Percentiles rank a stretch among this genome's conserved stretches.
phyloP scores from a whole-genome alignment of 768 basidiomycete species.

The Lentinula lateritia region DNA sequence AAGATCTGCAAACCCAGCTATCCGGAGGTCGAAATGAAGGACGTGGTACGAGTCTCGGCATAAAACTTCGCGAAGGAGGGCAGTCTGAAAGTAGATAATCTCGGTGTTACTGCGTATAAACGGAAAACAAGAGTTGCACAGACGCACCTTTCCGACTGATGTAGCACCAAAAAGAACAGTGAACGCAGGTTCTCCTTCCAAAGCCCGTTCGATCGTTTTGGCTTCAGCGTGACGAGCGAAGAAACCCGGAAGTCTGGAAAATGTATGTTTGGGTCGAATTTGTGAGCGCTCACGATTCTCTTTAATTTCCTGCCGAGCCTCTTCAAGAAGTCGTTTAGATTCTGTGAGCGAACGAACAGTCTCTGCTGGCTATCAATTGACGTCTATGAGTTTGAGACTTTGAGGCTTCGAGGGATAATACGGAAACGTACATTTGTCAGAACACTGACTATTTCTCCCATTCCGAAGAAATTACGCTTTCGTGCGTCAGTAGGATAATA shows the following conservation, averaged over 20 bases:
- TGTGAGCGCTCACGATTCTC: conserved; percentile 65
- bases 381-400: background rate
- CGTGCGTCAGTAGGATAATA: conserved; percentile 55
- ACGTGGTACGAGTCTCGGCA: conserved; percentile 67
- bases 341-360: conserved; percentile 78
- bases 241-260: conserved; percentile 72
- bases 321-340: conserved; percentile 68
- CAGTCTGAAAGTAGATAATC: conserved; percentile 42
- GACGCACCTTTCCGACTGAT: conserved; percentile 68
- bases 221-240: conserved; percentile 64
- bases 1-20: conserved; percentile 80
- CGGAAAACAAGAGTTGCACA: background rate
- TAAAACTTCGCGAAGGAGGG: conserved; percentile 73
- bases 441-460: conserved; percentile 74
- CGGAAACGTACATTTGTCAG: conserved; percentile 56
- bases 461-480: conserved; percentile 71
- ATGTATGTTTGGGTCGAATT: conserved; percentile 69
- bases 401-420: background rate
- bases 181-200: conserved; percentile 70
- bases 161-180: conserved; percentile 79
- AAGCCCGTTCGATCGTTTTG: conserved; percentile 54
- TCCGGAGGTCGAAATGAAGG: conserved; percentile 78
- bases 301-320: conserved; percentile 68
- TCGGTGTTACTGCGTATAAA: background rate
- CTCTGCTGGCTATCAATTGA: conserved; percentile 55